These are phyloP conservation scores for Cupressus sempervirens DNA, from an alignment of 75 land plant genomes.

Conservation along the genomic window DNA sequence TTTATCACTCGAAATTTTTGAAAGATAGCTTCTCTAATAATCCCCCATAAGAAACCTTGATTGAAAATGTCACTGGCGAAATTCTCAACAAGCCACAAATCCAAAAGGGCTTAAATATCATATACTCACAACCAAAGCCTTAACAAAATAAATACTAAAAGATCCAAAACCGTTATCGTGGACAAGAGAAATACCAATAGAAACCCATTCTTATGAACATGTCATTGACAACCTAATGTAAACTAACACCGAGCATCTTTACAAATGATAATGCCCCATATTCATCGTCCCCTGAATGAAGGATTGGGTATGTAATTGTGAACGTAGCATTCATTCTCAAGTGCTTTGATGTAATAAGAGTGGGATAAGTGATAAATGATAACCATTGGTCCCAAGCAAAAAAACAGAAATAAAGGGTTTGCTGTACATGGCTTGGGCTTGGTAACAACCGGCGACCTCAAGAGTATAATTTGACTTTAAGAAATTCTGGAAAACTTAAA, in stretches of 20 bases:
- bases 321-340: background rate
- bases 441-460: background rate
- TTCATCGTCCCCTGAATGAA: background rate
- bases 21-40: background rate
- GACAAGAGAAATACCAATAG: background rate
- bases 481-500: background rate
- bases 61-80: background rate
- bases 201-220: background rate
- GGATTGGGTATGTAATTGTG: background rate
- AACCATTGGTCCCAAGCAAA: background rate
- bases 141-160: background rate
- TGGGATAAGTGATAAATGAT: background rate
- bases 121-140: background rate
- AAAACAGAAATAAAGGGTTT: background rate
- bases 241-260: background rate
- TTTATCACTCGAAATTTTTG: background rate
- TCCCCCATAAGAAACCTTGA: background rate
- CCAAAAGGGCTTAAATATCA: background rate
- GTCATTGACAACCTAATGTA: background rate
- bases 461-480: background rate
- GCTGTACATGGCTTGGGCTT: background rate
- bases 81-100: background rate
- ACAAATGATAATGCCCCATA: background rate
- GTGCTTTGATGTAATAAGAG: background rate
- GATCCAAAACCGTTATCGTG: background rate